Evolutionary conservation across 2,329 filamentous ascomycete species (phyloP).

Genomic region (Hypoxylon sp.): DNA sequence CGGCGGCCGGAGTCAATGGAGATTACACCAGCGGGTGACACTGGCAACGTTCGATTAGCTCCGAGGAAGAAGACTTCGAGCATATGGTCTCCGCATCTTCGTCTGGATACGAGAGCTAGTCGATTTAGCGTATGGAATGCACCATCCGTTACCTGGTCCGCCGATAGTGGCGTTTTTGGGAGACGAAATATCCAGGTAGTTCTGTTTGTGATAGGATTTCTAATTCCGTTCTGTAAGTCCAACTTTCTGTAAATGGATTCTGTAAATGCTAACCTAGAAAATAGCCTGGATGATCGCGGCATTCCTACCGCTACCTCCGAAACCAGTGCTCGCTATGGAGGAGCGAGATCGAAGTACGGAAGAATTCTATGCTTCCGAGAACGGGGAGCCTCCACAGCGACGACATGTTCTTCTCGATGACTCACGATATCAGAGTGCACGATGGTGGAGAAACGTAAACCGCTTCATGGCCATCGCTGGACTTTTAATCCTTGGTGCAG

Average conservation of each 20-base stretch:
- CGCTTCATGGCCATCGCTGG: slow-evolving; percentile 70
- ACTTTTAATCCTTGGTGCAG: slow-evolving; percentile 65
- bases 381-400: slow-evolving; percentile 48
- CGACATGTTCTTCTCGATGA: slow-evolving; percentile 58
- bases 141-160: slow-evolving; percentile 75
- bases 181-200: slow-evolving; percentile 80
- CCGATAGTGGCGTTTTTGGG: slow-evolving; percentile 71
- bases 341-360: slow-evolving; percentile 60
- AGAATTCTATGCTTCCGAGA: slow-evolving; percentile 56
- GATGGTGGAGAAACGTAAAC: slow-evolving; percentile 72
- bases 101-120: slow-evolving; percentile 70
- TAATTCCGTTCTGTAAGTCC: slow-evolving; percentile 77
- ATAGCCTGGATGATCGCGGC: slow-evolving; percentile 84
- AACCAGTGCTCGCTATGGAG: slow-evolving; percentile 65
- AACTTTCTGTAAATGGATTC: neutral
- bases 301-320: slow-evolving; percentile 76
- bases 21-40: slow-evolving; percentile 51
- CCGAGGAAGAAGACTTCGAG: slow-evolving; percentile 67
- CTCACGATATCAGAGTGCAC: slow-evolving; percentile 64
- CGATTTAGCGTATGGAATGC: slow-evolving; percentile 78
- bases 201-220: slow-evolving; percentile 81
- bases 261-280: slow-evolving; percentile 36
- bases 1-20: slow-evolving; percentile 60
- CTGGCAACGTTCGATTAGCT: slow-evolving; percentile 51
- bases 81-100: slow-evolving; percentile 81